Evolutionary conservation across 75 land plant species (phyloP).

Genomic region (Chamaecyparis obtusa): DNA sequence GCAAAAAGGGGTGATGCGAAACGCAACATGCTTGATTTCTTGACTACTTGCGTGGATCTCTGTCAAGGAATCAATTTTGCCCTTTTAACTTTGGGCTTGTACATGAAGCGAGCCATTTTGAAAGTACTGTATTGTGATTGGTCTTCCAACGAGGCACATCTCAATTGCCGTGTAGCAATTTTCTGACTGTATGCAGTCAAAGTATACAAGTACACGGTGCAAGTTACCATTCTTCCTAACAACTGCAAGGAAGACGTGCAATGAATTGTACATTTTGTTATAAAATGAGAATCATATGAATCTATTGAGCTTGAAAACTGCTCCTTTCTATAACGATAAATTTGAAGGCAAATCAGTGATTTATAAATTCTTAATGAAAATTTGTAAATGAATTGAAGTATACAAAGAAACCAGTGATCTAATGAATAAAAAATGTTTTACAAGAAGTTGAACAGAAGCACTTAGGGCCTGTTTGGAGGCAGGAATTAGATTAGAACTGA

Average conservation of each 20-base stretch:
- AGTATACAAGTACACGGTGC: neutral
- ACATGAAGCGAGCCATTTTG: neutral
- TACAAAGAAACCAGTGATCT: neutral
- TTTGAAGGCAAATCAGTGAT: neutral
- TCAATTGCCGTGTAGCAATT: neutral
- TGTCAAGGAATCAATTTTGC: neutral
- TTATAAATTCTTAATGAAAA: neutral
- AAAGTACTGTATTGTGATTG: neutral
- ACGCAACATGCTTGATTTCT: neutral
- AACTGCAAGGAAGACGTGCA: neutral
- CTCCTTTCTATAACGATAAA: neutral
- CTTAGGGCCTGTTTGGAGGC: no score
- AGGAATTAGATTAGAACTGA: no score
- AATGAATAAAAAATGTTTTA: no score
- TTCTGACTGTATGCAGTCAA: neutral
- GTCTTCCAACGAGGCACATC: neutral
- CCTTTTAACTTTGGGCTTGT: neutral
- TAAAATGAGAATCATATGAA: neutral
- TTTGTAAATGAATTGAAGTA: neutral
- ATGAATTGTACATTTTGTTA: no score
- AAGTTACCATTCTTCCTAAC: neutral
- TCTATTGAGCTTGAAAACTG: neutral
- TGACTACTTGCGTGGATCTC: neutral
- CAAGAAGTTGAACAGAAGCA: neutral
- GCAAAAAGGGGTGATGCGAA: neutral